Conservation (phyloP, 78 protist species). For the Dictyostelium purpureum region DNA sequence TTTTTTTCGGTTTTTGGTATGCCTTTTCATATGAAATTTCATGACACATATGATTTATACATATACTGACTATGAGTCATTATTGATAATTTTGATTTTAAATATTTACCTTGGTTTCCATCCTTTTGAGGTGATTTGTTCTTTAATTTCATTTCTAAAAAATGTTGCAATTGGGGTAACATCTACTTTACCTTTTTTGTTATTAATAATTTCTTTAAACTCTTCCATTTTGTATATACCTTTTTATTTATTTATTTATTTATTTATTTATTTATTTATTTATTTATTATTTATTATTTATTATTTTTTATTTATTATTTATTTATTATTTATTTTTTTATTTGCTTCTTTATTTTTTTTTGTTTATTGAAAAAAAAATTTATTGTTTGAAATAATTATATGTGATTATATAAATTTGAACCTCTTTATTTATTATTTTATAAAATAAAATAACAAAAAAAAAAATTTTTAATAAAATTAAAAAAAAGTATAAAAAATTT, state of each 20-base stretch:
- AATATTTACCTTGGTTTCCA: slow-evolving; percentile 11
- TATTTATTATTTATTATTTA: background rate
- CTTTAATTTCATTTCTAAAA: slow-evolving; percentile 59
- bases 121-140: background rate
- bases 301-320: background rate
- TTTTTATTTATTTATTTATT: background rate
- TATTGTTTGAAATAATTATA: too few relatives aligned
- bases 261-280: background rate
- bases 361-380: background rate
- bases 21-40: too few relatives aligned
- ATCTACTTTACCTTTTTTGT: slow-evolving; percentile 65
- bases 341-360: background rate
- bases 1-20: too few relatives aligned
- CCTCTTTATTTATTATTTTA: too few relatives aligned
- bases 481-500: too few relatives aligned
- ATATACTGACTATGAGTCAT: too few relatives aligned
- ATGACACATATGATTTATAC: background rate
- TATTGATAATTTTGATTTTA: too few relatives aligned
- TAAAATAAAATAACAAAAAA: background rate
- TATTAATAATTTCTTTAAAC: slow-evolving; percentile 5
- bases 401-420: too few relatives aligned
- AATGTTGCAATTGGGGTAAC: slow-evolving; percentile 73
- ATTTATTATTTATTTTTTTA: background rate
- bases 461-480: background rate
- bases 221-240: slow-evolving; percentile 34